Evolutionary conservation across 352 stramenopile genomes (phyloP), one percentile per base, ranked within the genome.

Genomic region (Phytophthora fragariaefolia): DNA sequence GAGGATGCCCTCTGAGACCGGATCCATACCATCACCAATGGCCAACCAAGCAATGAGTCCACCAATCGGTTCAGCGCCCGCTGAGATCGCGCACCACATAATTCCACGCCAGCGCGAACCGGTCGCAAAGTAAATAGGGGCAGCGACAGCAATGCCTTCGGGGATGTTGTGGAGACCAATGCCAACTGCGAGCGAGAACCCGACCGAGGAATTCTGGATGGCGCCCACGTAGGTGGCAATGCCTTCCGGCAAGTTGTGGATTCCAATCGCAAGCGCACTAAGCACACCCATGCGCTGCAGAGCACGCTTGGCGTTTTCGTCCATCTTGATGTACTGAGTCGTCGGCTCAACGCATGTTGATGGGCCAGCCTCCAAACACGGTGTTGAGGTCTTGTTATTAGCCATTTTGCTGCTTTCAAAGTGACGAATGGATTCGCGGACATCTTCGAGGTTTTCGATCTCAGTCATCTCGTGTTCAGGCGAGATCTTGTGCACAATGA

Each of bases 91-190:
- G 20, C 90, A 96, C 90, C 92, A 98, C 52, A 93, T 76, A 68
- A 99, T 98, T 3, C 92, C 96, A 36, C 96, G 96, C 71, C 83
- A 92, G 8, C 92, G 83, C 30, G 89, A 97, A 5, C 93, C 94
- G 8, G 96, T 98, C 10, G 95, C 92, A 61, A 98, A 98, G 77
- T 98, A 99, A 36, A 99, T 96, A 2, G 96, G 95, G 10, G 98
- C 82, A 20, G 94, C 89, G 12, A 98, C 93, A 46, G 92, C 97
- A 32, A 98, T 82, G 1, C 97, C 97, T 60, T 99, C 96, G 3
- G 96, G 93, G 58, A 99, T 57, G 49, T 57, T 57, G 49, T 57
- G 49, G n/a, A 57, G 50, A 18, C 50, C 50, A 17, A 57, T 57
- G 6, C 50, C 50, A 30, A 57, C 20, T 18, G 50, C 50, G 22